These are phyloP conservation scores for Hypoxylon sp. DNA, from an alignment of 2,329 filamentous ascomycete genomes.

Conservation along the genomic window DNA sequence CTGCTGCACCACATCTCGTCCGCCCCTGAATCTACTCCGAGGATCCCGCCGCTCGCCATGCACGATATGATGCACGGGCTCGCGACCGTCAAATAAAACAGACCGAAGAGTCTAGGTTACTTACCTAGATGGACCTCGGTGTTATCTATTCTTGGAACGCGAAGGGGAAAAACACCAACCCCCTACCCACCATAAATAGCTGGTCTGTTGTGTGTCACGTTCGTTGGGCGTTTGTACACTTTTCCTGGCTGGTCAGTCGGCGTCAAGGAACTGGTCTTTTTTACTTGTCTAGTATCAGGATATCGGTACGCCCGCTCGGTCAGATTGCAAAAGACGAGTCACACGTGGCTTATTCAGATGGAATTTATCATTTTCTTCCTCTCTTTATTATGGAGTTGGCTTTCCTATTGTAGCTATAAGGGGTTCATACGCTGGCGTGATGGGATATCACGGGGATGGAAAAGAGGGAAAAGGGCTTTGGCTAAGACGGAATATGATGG, in stretches of 20 bases:
- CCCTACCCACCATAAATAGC: constrained; percentile 2
- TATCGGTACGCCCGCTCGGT: constrained; percentile 5
- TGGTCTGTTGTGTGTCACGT: neutral
- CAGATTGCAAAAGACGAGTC: neutral
- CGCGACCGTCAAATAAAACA: constrained; percentile 25
- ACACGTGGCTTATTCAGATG: constrained; percentile 6
- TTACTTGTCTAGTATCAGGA: constrained; percentile 7
- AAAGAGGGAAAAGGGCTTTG: constrained; percentile 13
- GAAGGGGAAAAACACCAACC: too few species aligned
- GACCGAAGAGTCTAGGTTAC: neutral
- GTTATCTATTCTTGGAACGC: constrained; percentile 4
- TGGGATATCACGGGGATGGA: neutral
- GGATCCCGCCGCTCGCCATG: constrained; percentile 29
- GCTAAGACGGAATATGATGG: constrained; percentile 15
- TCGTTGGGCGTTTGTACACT: constrained; percentile 1
- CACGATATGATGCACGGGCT: constrained; percentile 29
- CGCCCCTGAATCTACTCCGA: constrained; percentile 28
- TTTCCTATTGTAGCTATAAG: constrained; percentile 14
- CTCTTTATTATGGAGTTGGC: constrained; percentile 12
- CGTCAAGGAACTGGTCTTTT: constrained; percentile 9
- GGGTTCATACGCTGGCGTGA: constrained; percentile 26
- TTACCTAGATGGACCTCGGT: neutral
- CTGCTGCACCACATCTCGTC: constrained; percentile 26
- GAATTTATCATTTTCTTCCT: constrained; percentile 15
- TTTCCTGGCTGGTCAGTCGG: constrained; percentile 7